These are phyloP conservation scores for Monilinia laxa DNA, from an alignment of 2,329 filamentous ascomycete species.

Conservation along the genomic window DNA sequence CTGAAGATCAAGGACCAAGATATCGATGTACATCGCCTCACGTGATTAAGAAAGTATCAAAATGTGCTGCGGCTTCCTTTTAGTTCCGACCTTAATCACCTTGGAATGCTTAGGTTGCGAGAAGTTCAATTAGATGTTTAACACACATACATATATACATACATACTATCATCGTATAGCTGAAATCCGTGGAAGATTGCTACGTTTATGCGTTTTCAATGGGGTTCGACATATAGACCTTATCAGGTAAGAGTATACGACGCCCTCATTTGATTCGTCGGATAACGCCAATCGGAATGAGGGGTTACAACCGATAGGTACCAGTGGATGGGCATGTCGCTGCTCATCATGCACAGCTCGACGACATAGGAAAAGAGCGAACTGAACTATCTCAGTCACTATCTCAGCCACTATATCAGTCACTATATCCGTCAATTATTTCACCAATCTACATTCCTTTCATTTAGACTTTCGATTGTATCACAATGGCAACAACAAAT, in stretches of 20 bases:
- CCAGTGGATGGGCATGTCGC: too few relatives aligned
- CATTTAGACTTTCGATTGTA: too few relatives aligned
- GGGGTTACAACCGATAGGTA: not conserved
- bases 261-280: constrained; percentile 1
- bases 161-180: not conserved
- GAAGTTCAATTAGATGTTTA: not conserved
- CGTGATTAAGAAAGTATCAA: not conserved
- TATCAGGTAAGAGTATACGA: constrained; percentile 2
- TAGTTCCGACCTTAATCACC: not conserved
- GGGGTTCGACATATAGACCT: not conserved
- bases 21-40: not conserved
- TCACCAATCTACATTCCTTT: not conserved
- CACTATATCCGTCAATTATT: too few relatives aligned
- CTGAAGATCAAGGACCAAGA: not conserved
- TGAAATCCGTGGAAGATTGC: too few relatives aligned
- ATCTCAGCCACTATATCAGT: not conserved
- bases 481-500: not conserved
- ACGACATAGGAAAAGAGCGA: not conserved
- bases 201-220: not conserved
- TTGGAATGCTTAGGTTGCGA: too few relatives aligned
- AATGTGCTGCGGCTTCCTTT: too few relatives aligned
- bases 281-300: not conserved
- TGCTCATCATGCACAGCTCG: not conserved
- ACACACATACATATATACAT: too few relatives aligned
- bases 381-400: not conserved